Percentiles rank a stretch among this genome's conserved stretches.
These are phyloP conservation scores for Yamadazyma taylorii DNA, from an alignment of 1,139 yeast species.

Conservation along the genomic window DNA sequence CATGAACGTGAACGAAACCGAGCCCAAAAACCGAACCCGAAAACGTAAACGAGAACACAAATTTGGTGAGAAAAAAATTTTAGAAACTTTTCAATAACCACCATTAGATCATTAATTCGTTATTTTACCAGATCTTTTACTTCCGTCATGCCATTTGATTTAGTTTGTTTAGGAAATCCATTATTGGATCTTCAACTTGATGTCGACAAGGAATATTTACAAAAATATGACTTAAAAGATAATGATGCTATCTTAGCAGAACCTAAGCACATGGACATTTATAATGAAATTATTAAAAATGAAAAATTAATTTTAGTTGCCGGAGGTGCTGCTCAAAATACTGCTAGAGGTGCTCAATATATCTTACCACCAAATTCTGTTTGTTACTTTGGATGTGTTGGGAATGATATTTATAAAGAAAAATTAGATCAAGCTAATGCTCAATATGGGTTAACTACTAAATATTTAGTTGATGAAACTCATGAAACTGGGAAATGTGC, in stretches of 20 bases:
- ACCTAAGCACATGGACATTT: slow-evolving; percentile 84
- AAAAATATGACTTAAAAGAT: slow-evolving; percentile 80
- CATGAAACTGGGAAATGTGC: slow-evolving; percentile 97
- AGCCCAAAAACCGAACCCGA: no score
- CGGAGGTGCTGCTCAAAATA: slow-evolving; percentile 99
- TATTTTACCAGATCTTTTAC: slow-evolving; percentile 4
- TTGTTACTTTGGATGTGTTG: slow-evolving; percentile 94
- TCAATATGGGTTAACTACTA: slow-evolving; percentile 83
- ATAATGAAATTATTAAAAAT: slow-evolving; percentile 66
- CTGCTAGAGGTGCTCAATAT: slow-evolving; percentile 98
- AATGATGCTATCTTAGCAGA: slow-evolving; percentile 95
- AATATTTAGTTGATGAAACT: slow-evolving; percentile 75
- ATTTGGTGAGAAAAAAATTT: background rate
- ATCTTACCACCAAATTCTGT: slow-evolving; percentile 80
- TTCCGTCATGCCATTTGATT: slow-evolving; percentile 45
- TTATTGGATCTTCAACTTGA: slow-evolving; percentile 86
- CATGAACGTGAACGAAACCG: no score
- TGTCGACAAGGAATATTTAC: slow-evolving; percentile 66
- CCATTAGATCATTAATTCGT: background rate
- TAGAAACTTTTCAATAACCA: background rate
- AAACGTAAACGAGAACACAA: background rate
- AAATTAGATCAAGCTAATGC: slow-evolving; percentile 80
- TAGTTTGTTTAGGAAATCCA: slow-evolving; percentile 59
- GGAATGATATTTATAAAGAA: slow-evolving; percentile 85
- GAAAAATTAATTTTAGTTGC: slow-evolving; percentile 75